Evolutionary conservation across 164 flowering plant genomes (phyloP).

Genomic region (Euptelea pleiosperma): DNA sequence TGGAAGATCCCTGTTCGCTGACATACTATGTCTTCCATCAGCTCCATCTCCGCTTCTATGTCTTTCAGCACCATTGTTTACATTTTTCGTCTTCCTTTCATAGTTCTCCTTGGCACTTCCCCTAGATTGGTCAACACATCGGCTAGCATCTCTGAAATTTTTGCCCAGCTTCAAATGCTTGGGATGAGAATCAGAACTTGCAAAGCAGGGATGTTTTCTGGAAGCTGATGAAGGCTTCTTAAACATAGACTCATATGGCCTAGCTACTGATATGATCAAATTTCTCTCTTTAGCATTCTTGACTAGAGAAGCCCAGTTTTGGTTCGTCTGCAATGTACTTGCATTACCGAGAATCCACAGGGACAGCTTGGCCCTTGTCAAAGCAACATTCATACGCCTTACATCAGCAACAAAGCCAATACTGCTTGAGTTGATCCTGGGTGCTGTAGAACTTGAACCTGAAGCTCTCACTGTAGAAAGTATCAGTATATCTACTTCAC

Average conservation of each 20-base stretch:
- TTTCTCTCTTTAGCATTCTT: conserved; percentile 73
- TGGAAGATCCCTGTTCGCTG: conserved; percentile 11
- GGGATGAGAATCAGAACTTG: conserved; percentile 16
- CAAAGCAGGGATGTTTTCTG: conserved; percentile 5
- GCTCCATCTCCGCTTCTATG: conserved; percentile 5
- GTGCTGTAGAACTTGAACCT: conserved; percentile 24
- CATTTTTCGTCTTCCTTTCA: conserved; percentile 21
- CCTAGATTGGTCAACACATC: conserved; percentile 13
- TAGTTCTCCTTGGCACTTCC: conserved; percentile 13
- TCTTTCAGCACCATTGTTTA: conserved; percentile 1
- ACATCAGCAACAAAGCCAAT: conserved; percentile 98
- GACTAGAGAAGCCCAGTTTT: conserved; percentile 77
- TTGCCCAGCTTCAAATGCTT: conserved; percentile 22
- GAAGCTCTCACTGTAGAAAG: conserved; percentile 92
- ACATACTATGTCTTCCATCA: conserved; percentile 10
- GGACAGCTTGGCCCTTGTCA: conserved; percentile 83
- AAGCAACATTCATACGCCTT: conserved; percentile 96
- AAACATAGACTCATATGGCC: conserved; percentile 56
- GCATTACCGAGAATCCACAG: conserved; percentile 90
- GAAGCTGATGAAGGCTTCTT: conserved; percentile 22
- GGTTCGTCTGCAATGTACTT: conserved; percentile 58
- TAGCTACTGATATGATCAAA: conserved; percentile 44
- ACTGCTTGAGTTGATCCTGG: conserved; percentile 36
- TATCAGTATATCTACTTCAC: conserved; percentile 87
- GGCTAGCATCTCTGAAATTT: conserved; percentile 16